phyloP scores from a whole-genome alignment of 305 asterid genomes.

The Fraxinus ornus region DNA sequence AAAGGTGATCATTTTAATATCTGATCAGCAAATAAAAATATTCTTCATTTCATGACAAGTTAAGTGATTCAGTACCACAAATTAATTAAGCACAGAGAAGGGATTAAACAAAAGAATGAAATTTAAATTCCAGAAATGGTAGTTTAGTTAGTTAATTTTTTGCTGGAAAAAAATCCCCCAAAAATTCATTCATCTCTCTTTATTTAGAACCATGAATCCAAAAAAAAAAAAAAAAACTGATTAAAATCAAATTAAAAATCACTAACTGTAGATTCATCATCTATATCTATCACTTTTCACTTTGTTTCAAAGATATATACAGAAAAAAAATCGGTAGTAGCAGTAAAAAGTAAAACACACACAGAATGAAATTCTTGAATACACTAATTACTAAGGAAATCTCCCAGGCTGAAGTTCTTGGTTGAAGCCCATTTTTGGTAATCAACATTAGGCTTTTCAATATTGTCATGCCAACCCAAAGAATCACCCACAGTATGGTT shows the following conservation, averaged over 20 bases:
- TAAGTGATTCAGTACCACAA: background rate
- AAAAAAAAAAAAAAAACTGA: too few relatives aligned
- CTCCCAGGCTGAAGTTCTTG: constrained; percentile 75
- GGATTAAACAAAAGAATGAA: background rate
- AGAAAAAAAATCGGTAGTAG: background rate
- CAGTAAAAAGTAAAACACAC: background rate
- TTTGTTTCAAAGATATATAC: background rate
- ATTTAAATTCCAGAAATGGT: background rate
- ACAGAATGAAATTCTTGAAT: background rate
- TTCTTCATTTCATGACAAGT: background rate
- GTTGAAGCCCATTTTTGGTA: constrained; percentile 65
- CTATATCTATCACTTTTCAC: background rate
- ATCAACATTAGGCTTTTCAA: constrained; percentile 55
- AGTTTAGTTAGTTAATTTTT: background rate
- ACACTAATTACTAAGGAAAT: constrained; percentile 67
- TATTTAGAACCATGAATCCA: background rate
- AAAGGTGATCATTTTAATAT: background rate
- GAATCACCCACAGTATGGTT: constrained; percentile 89
- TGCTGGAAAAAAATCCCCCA: background rate
- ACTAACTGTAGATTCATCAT: background rate
- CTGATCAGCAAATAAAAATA: background rate
- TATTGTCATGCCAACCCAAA: constrained; percentile 75
- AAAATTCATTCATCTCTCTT: background rate
- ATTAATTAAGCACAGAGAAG: background rate
- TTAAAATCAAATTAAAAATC: background rate